Percentiles rank a stretch among this genome's conserved stretches.
Evolutionary conservation across 1,284 basidiomycete genomes (phyloP).

Genomic region (Wallemia mellicola): DNA sequence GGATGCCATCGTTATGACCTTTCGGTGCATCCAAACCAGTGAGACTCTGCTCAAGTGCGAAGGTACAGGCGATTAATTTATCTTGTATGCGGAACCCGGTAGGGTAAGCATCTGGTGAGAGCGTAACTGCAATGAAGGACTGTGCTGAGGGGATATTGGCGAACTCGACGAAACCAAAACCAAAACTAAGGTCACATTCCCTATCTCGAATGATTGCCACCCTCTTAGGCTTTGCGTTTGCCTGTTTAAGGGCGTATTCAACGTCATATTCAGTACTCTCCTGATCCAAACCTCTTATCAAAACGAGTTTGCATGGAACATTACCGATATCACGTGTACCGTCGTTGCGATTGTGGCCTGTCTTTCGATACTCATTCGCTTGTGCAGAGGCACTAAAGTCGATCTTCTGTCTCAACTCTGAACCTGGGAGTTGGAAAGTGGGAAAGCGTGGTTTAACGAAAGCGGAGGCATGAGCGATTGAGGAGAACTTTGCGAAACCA

Average conservation of each 20-base stretch:
- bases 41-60: conserved; percentile 30
- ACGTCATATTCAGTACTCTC: conserved; percentile 32
- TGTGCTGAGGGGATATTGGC: conserved; percentile 25
- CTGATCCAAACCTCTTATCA: conserved; percentile 61
- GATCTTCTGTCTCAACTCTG: conserved; percentile 48
- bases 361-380: conserved; percentile 12
- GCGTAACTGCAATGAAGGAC: conserved; percentile 39
- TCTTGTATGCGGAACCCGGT: conserved; percentile 43
- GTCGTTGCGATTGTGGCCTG: conserved; percentile 37
- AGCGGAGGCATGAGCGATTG: conserved; percentile 44
- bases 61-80: conserved; percentile 38
- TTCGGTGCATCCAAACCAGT: conserved; percentile 1
- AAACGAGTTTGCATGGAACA: conserved; percentile 31
- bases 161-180: conserved; percentile 75
- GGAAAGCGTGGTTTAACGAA: conserved; percentile 66
- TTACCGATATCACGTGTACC: conserved; percentile 74
- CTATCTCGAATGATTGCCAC: conserved; percentile 66
- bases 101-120: conserved; percentile 53
- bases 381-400: conserved; percentile 32
- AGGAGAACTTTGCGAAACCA: conserved; percentile 70
- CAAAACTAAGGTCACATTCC: conserved; percentile 48
- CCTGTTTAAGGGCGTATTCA: conserved; percentile 22
- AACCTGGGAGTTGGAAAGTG: conserved; percentile 48
- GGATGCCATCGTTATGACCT: conserved; percentile 3
- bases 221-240: conserved; percentile 49